These are phyloP conservation scores for Uromyces viciae-fabae DNA, from an alignment of 1,284 basidiomycete genomes.

Conservation along the genomic window DNA sequence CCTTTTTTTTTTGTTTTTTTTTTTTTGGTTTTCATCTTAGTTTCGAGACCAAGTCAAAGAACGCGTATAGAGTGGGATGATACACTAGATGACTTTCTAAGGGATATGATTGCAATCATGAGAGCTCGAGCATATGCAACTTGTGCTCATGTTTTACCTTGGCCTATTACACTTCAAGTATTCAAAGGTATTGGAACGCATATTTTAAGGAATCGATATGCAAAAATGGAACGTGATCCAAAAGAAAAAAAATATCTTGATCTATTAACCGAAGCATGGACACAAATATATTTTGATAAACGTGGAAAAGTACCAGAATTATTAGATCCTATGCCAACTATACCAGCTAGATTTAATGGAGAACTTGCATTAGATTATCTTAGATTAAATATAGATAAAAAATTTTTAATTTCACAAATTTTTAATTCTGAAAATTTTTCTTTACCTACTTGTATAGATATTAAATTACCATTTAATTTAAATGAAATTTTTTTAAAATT, in stretches of 20 bases:
- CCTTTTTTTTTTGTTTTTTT: too few species aligned
- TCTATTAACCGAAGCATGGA: slow-evolving; percentile 43
- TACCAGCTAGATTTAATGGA: slow-evolving; percentile 17
- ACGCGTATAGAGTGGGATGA: slow-evolving; percentile 40
- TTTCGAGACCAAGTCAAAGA: slow-evolving; percentile 15
- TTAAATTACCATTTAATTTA: slow-evolving; percentile 11
- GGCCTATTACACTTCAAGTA: slow-evolving; percentile 31
- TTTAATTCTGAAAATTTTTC: background rate
- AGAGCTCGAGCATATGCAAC: slow-evolving; percentile 40
- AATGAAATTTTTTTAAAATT: too few species aligned
- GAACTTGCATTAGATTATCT: slow-evolving; percentile 37
- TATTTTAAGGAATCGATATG: slow-evolving; percentile 25
- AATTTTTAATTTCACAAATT: slow-evolving; percentile 29
- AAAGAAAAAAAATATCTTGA: slow-evolving; percentile 40
- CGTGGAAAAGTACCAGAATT: slow-evolving; percentile 42
- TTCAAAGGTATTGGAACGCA: slow-evolving; percentile 16
- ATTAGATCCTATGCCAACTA: slow-evolving; percentile 17
- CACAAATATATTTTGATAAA: slow-evolving; percentile 39
- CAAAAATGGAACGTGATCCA: slow-evolving; percentile 33
- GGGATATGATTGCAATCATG: slow-evolving; percentile 35
- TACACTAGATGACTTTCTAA: slow-evolving; percentile 34
- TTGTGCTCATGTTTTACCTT: slow-evolving; percentile 36
- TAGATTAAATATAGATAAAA: slow-evolving; percentile 42
- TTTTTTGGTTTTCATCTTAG: background rate
- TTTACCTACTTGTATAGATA: slow-evolving; percentile 23